A percentile compares a stretch with the other conserved stretches of the same genome.
Conservation (phyloP, 176 grass and related monocot genomes). For the Lolium rigidum region DNA sequence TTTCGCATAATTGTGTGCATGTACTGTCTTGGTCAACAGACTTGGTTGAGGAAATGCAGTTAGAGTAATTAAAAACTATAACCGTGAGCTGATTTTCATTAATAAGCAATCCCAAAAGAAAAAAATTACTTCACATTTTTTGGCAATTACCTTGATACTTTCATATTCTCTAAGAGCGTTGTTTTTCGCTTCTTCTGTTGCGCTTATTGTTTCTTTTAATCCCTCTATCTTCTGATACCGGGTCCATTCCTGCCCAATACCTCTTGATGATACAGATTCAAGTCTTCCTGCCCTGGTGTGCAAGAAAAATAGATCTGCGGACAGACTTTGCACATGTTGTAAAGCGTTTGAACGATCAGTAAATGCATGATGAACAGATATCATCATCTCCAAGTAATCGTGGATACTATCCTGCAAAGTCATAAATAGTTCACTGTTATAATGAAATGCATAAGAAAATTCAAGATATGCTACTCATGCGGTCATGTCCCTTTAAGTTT, state of each 20-base stretch:
- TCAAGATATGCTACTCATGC: background rate
- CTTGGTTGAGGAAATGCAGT: background rate
- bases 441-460: constrained; percentile 32
- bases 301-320: constrained; percentile 71
- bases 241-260: constrained; percentile 61
- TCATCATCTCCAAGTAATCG: constrained; percentile 80
- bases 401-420: constrained; percentile 82
- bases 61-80: constrained; percentile 17
- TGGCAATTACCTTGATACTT: constrained; percentile 70
- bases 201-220: constrained; percentile 82
- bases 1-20: background rate
- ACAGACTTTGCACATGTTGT: constrained; percentile 69
- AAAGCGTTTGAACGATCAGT: constrained; percentile 83
- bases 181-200: constrained; percentile 75
- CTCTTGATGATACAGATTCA: constrained; percentile 66
- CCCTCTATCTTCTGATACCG: constrained; percentile 74
- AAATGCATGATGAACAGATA: constrained; percentile 86
- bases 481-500: background rate
- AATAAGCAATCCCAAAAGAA: constrained; percentile 30
- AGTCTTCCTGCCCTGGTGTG: constrained; percentile 62
- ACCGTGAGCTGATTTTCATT: background rate
- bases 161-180: constrained; percentile 83
- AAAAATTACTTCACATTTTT: background rate
- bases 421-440: constrained; percentile 34
- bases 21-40: constrained; percentile 7